Conservation (phyloP, 139 green algal species). For the Ettlia oleoabundans region DNA sequence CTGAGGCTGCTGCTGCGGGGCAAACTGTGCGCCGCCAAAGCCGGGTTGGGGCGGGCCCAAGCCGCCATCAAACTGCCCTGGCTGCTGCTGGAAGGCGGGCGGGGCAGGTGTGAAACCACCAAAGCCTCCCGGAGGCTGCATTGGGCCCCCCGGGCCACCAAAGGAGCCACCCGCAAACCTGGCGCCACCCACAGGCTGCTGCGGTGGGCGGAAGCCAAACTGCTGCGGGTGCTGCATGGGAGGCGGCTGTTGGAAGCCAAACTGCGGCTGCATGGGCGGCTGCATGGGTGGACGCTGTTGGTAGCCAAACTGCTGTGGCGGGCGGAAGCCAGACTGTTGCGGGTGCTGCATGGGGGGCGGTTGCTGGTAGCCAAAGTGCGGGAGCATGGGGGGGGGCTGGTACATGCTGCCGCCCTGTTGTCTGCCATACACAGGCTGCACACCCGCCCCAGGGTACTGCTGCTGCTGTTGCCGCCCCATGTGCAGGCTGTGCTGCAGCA, state of each 20-base stretch:
- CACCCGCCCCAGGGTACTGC: background rate
- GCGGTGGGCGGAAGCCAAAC: slow-evolving; percentile 2
- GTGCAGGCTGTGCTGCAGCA: slow-evolving; percentile 52
- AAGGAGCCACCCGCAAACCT: slow-evolving; percentile 18
- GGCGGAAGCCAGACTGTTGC: slow-evolving; percentile 21
- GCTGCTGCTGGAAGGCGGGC: background rate
- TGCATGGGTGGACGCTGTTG: background rate
- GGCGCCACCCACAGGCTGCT: background rate
- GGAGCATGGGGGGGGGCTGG: background rate
- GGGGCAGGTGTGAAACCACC: background rate
- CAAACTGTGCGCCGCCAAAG: background rate
- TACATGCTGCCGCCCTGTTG: background rate
- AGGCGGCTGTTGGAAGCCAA: background rate
- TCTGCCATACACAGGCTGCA: background rate
- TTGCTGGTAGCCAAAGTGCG: background rate
- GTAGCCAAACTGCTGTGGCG: background rate
- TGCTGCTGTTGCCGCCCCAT: background rate
- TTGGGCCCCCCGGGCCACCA: slow-evolving; percentile 7
- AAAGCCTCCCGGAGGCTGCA: background rate
- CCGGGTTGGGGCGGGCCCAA: background rate
- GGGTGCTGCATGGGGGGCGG: background rate
- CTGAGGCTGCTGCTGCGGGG: slow-evolving; percentile 4
- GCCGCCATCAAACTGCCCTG: background rate
- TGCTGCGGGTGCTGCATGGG: slow-evolving; percentile 7
- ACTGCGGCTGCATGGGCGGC: background rate